These are phyloP conservation scores for Mrakia frigida DNA, from an alignment of 768 basidiomycete genomes.

Conservation along the genomic window DNA sequence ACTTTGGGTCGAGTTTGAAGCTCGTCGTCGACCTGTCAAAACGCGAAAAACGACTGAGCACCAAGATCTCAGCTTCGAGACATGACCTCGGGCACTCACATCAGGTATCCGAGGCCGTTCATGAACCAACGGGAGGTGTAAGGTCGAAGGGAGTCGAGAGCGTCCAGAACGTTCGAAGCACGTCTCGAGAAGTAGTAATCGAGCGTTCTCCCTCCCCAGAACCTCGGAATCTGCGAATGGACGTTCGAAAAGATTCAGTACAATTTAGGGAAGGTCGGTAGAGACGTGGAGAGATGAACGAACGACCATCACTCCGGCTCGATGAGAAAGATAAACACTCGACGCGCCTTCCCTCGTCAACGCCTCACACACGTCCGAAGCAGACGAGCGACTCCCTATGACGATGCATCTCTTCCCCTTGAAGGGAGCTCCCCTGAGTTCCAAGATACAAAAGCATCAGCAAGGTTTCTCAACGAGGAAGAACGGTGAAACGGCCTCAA, in stretches of 20 bases:
- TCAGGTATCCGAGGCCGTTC: background rate
- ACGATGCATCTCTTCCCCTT: background rate
- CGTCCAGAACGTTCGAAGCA: background rate
- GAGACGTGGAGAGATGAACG: background rate
- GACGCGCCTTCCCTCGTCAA: background rate
- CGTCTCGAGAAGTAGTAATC: background rate
- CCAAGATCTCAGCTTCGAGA: background rate
- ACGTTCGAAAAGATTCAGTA: background rate
- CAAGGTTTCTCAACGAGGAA: background rate
- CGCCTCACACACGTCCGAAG: background rate
- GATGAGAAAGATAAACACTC: constrained; percentile 6
- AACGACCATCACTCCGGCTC: background rate
- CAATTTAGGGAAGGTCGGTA: too few species aligned
- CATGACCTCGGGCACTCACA: background rate
- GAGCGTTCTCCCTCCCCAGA: background rate
- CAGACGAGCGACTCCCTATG: background rate
- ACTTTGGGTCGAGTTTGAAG: background rate
- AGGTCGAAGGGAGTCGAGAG: background rate
- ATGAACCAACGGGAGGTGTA: background rate
- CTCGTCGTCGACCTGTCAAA: background rate
- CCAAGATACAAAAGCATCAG: background rate
- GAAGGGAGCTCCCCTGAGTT: background rate
- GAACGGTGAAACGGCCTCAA: background rate
- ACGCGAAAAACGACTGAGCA: background rate
- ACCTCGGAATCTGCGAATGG: background rate